Percentiles rank a stretch among this genome's conserved stretches.
Evolutionary conservation across 441 rosid genomes (phyloP).

Genomic region (Mallotus japonicus): DNA sequence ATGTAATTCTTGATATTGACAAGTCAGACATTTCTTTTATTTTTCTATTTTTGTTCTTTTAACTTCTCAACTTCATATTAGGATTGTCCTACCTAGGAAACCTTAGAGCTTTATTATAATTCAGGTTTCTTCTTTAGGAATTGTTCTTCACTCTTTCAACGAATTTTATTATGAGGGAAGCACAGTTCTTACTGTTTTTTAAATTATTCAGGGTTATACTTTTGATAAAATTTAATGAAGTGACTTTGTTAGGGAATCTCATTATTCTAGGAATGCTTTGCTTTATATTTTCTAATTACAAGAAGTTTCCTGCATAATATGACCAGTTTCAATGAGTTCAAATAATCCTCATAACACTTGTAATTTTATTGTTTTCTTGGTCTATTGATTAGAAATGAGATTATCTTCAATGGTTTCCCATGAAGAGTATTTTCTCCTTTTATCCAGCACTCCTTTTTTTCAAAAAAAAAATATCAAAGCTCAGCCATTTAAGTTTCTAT

Average conservation of each 20-base stretch:
- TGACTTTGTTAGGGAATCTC: no score
- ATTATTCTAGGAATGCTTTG: no score
- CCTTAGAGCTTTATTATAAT: not conserved
- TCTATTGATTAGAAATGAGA: not conserved
- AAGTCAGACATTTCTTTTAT: not conserved
- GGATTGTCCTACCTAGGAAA: not conserved
- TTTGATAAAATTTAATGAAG: no score
- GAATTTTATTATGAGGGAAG: not conserved
- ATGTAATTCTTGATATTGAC: not conserved
- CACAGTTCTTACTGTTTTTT: no score
- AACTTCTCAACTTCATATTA: not conserved
- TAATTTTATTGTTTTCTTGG: not conserved
- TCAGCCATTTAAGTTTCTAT: no score
- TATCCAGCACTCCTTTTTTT: no score
- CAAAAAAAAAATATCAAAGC: no score
- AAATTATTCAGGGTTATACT: no score
- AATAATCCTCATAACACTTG: not conserved
- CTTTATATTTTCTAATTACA: no score
- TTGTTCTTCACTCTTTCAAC: not conserved
- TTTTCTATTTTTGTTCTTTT: not conserved
- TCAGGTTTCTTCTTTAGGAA: not conserved
- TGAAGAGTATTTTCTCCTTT: not conserved
- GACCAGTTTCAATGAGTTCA: no score
- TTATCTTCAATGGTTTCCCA: not conserved
- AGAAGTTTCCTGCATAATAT: no score